These are phyloP conservation scores for Santalum album DNA, from an alignment of 164 flowering plant genomes.

Conservation along the genomic window DNA sequence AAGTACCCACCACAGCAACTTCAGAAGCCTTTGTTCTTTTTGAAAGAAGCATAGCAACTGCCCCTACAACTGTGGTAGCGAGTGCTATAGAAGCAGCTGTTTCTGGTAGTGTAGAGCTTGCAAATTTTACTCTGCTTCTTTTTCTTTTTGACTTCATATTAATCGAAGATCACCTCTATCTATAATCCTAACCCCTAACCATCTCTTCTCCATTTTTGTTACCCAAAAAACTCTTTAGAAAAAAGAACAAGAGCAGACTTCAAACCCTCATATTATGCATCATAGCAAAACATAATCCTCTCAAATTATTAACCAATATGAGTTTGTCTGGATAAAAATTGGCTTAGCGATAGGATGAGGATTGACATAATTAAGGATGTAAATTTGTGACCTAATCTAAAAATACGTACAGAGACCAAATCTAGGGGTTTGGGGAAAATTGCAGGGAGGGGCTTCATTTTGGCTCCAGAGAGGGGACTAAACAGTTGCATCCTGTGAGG, in stretches of 20 bases:
- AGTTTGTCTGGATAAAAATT: no score
- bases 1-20: constrained; percentile 37
- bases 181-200: no score
- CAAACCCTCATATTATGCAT: no score
- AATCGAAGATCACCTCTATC: constrained; percentile 9
- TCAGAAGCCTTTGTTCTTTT: constrained; percentile 43
- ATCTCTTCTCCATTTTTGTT: no score
- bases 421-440: constrained; percentile 26
- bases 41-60: constrained; percentile 58
- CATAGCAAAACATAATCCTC: no score
- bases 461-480: no score
- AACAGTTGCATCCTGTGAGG: no score
- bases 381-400: constrained; percentile 39
- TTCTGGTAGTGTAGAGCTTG: constrained; percentile 54
- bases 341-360: constrained; percentile 19
- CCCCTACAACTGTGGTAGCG: constrained; percentile 77
- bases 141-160: constrained; percentile 17
- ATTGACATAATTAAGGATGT: constrained; percentile 31
- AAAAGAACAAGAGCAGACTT: no score
- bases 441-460: no score
- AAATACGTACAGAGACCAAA: constrained; percentile 20
- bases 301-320: no score
- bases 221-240: no score
- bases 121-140: constrained; percentile 16
- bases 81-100: constrained; percentile 66